phyloP scores from a whole-genome alignment of 345 rosid species.

The Brassica carinata region DNA sequence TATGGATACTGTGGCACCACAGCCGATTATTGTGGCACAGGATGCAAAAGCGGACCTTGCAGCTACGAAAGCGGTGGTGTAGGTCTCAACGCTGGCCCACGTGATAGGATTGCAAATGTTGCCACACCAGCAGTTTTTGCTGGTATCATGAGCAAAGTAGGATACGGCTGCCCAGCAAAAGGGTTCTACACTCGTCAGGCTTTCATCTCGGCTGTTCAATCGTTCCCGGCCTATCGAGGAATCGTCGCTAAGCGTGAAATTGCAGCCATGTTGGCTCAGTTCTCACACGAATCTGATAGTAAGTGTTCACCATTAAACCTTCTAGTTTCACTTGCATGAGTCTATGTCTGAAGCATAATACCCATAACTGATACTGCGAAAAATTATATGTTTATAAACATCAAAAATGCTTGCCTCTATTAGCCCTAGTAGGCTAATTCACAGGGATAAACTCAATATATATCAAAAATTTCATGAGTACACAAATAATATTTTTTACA shows the following conservation, averaged over 20 bases:
- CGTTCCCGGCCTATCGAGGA: background rate
- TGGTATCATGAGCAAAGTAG: conserved; percentile 44
- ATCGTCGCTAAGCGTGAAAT: too few species aligned
- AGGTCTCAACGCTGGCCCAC: conserved; percentile 33
- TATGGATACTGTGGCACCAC: conserved; percentile 42
- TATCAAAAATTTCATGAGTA: background rate
- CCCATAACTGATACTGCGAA: background rate
- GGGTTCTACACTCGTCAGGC: conserved; percentile 50
- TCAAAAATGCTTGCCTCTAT: background rate
- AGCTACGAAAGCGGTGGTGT: background rate
- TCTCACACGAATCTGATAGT: too few species aligned
- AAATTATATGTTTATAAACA: background rate
- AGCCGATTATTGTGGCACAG: conserved; percentile 32
- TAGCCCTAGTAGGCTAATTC: background rate
- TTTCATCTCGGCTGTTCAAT: conserved; percentile 38
- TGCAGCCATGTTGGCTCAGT: too few species aligned
- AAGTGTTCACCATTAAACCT: background rate
- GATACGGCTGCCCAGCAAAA: conserved; percentile 48
- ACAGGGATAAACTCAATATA: background rate
- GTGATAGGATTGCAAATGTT: conserved; percentile 40
- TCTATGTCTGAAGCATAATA: too few species aligned
- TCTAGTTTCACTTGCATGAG: background rate
- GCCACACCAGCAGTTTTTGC: conserved; percentile 51
- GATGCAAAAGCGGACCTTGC: conserved; percentile 41
- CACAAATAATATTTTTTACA: background rate